A percentile compares a stretch with the other conserved stretches of the same genome.
Conservation (phyloP, 208 protist species). For the Trichomonas tenax region DNA sequence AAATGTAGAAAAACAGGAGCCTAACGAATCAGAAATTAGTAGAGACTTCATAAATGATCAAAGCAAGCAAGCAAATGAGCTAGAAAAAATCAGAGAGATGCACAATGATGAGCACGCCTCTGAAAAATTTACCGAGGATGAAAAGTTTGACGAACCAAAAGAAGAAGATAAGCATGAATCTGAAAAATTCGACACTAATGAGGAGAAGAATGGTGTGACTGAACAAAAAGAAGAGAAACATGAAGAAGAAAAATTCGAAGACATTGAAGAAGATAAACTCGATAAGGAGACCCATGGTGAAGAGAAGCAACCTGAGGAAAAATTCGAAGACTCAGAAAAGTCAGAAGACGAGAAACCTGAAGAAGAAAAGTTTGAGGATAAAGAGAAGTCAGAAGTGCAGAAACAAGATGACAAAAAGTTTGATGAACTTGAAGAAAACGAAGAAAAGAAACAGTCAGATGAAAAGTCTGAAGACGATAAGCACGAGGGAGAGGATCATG, state of each 20-base stretch:
- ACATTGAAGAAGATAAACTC: not conserved
- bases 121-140: too few relatives aligned
- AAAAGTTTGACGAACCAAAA: not conserved
- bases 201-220: not conserved
- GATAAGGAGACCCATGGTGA: not conserved
- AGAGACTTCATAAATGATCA: not conserved
- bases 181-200: not conserved
- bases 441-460: not conserved
- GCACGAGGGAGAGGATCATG: not conserved
- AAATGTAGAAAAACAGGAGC: too few relatives aligned
- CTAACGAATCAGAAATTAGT: not conserved
- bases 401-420: not conserved
- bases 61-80: not conserved
- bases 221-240: not conserved
- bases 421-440: not conserved
- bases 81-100: not conserved
- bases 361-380: not conserved
- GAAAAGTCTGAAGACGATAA: not conserved
- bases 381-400: not conserved
- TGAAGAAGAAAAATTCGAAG: not conserved
- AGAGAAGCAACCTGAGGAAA: not conserved
- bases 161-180: not conserved
- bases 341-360: not conserved
- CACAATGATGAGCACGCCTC: not conserved
- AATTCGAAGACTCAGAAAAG: not conserved